A percentile compares a stretch with the other conserved stretches of the same genome.
phyloP scores from a whole-genome alignment of 257 asterid genomes.

The Pogostemon cablin region DNA sequence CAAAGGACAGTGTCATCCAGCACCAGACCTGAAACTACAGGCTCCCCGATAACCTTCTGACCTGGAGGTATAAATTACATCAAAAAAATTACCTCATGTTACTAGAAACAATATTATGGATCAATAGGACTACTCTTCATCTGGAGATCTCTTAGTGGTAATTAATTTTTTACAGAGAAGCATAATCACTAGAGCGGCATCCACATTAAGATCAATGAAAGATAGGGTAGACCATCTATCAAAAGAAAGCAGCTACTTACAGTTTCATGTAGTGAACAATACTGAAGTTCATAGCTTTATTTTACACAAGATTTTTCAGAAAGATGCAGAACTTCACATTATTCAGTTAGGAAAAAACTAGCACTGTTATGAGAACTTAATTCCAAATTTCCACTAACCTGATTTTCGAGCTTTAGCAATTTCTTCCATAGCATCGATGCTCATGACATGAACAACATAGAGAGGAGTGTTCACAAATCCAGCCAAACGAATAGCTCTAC shows the following conservation, averaged over 20 bases:
- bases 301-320: too few species aligned
- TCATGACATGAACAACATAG: conserved; percentile 97
- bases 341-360: too few species aligned
- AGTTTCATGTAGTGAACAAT: too few species aligned
- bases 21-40: conserved; percentile 86
- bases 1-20: conserved; percentile 88
- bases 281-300: too few species aligned
- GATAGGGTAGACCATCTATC: neutral
- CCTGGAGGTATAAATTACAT: conserved; percentile 51
- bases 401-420: conserved; percentile 92
- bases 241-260: too few species aligned
- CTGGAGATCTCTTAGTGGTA: too few species aligned
- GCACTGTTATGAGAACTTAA: neutral
- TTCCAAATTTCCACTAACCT: conserved; percentile 49
- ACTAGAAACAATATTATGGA: neutral
- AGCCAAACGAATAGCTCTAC: conserved; percentile 94
- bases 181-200: neutral
- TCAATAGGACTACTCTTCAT: neutral
- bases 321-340: too few species aligned
- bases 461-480: conserved; percentile 90
- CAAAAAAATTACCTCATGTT: neutral
- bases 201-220: neutral
- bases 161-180: neutral
- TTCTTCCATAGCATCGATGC: conserved; percentile 98
- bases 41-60: conserved; percentile 93